These are phyloP conservation scores for Trichoderma sp. DNA, from an alignment of 2,329 filamentous ascomycete species.

Conservation along the genomic window DNA sequence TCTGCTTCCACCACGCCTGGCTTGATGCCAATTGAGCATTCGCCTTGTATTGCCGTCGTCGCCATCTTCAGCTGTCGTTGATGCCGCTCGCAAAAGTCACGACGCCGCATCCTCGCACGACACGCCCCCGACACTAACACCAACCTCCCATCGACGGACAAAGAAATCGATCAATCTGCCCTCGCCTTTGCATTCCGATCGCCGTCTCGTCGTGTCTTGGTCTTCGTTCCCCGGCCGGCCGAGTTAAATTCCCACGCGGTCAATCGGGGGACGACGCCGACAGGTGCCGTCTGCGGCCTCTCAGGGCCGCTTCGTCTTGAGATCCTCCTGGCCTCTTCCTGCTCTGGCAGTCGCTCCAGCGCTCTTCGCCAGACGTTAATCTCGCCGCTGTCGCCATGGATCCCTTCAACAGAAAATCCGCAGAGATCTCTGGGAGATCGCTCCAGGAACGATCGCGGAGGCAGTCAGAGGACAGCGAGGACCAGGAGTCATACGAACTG, in stretches of 20 bases:
- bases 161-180: not conserved
- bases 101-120: not conserved
- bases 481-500: constrained; percentile 53
- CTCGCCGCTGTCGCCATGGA: constrained; percentile 40
- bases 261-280: constrained; percentile 8
- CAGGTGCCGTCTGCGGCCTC: constrained; percentile 18
- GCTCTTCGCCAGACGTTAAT: constrained; percentile 4
- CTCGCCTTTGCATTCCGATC: not conserved
- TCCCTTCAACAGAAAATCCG: constrained; percentile 40
- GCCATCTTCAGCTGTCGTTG: not conserved
- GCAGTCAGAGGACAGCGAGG: constrained; percentile 31
- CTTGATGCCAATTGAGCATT: not conserved
- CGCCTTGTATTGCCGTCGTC: not conserved
- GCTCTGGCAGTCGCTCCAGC: not conserved
- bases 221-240: not conserved
- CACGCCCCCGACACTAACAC: not conserved
- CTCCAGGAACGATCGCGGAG: constrained; percentile 47
- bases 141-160: not conserved
- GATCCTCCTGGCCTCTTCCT: constrained; percentile 11
- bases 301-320: constrained; percentile 11
- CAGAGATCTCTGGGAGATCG: constrained; percentile 43
- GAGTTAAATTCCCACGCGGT: not conserved
- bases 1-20: not conserved
- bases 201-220: not conserved
- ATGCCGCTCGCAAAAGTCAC: not conserved